A percentile compares a stretch with the other conserved stretches of the same genome.
Conservation (phyloP, 2,329 filamentous ascomycete genomes). For the Ceratocystis lukuohia region DNA sequence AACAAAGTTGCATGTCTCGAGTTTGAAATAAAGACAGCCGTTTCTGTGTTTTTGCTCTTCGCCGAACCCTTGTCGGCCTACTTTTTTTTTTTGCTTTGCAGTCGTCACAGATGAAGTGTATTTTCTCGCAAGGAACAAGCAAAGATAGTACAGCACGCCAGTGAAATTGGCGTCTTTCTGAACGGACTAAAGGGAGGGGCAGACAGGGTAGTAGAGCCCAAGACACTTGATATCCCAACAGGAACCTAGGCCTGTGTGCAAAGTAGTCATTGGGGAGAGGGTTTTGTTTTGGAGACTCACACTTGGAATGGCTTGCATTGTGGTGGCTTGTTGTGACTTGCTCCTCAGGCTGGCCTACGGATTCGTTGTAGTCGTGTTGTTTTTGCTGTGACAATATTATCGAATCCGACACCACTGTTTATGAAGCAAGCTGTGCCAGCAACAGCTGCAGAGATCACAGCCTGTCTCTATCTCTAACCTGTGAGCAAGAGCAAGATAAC, state of each 20-base stretch:
- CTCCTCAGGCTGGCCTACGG: neutral
- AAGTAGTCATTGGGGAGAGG: neutral
- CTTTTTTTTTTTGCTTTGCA: neutral
- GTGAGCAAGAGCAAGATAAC: neutral
- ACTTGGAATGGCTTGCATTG: constrained; percentile 42
- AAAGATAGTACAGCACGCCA: neutral
- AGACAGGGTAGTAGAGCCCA: neutral
- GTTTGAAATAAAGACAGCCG: constrained; percentile 2
- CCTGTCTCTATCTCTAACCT: neutral
- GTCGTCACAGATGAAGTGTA: constrained; percentile 1
- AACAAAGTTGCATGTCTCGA: constrained; percentile 9
- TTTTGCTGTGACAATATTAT: neutral
- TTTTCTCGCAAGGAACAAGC: constrained; percentile 9
- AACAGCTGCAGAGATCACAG: neutral
- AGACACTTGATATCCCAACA: neutral
- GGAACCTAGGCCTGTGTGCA: neutral
- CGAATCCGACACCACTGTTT: neutral
- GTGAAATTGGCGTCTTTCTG: constrained; percentile 1
- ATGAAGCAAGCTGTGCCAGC: constrained; percentile 3
- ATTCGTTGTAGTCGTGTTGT: neutral
- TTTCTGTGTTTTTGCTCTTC: neutral
- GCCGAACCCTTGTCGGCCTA: neutral
- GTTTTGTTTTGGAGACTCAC: constrained; percentile 29
- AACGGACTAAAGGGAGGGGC: constrained; percentile 17
- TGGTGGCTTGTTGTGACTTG: constrained; percentile 20